A percentile compares a stretch with the other conserved stretches of the same genome.
These are phyloP conservation scores for Wallemia hederae DNA, from an alignment of 1,284 basidiomycete genomes.

Conservation along the genomic window DNA sequence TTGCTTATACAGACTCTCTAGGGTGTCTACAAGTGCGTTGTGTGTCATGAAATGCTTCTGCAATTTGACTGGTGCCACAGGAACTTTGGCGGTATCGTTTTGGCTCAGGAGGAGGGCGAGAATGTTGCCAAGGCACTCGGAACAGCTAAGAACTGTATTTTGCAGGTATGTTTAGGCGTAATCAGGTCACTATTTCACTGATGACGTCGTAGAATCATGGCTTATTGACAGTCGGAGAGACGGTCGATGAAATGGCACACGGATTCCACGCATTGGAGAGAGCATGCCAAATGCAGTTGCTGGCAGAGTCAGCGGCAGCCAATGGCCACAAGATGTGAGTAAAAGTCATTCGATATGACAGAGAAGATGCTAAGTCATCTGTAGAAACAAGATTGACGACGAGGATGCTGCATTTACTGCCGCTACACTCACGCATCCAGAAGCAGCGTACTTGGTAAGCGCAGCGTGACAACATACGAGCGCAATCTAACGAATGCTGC, in stretches of 20 bases:
- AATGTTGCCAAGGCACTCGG: slow-evolving; percentile 15
- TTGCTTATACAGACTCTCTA: slow-evolving; percentile 6
- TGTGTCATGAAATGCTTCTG: too few relatives aligned
- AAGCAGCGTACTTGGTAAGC: slow-evolving; percentile 9
- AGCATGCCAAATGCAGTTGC: slow-evolving; percentile 15
- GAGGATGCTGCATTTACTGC: slow-evolving; percentile 16
- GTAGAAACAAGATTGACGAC: slow-evolving; percentile 12
- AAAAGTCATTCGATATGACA: neutral
- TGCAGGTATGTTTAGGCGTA: slow-evolving; percentile 6
- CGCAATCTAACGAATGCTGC: neutral
- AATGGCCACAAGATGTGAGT: slow-evolving; percentile 5
- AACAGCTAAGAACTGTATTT: slow-evolving; percentile 10
- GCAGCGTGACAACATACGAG: neutral
- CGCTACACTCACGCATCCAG: slow-evolving; percentile 12
- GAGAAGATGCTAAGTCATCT: slow-evolving; percentile 5
- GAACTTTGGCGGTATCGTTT: slow-evolving; percentile 16
- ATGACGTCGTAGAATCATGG: slow-evolving; percentile 5
- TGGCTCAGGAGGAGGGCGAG: slow-evolving; percentile 14
- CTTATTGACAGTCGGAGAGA: slow-evolving; percentile 6
- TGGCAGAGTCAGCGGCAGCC: slow-evolving; percentile 16
- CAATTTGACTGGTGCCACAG: too few relatives aligned
- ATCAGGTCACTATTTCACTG: neutral
- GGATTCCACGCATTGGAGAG: slow-evolving; percentile 15
- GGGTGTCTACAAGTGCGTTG: slow-evolving; percentile 7
- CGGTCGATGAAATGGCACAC: slow-evolving; percentile 15